Evolutionary conservation across 768 basidiomycete species (phyloP).

Genomic region (Plicaturopsis crispa): DNA sequence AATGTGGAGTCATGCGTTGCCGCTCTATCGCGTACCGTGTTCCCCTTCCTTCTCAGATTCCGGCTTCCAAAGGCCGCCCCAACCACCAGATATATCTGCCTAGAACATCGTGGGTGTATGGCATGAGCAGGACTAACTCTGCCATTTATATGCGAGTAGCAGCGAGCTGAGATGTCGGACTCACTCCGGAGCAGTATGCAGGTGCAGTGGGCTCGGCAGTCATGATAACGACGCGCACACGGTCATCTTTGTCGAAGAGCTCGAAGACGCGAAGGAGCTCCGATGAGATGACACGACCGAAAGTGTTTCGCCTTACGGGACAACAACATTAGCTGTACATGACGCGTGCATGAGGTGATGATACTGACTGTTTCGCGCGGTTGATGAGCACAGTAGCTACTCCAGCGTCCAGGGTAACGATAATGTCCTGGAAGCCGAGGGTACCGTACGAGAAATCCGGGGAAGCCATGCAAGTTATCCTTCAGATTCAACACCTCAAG

Average conservation of each 20-base stretch:
- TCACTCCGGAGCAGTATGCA: conserved; percentile 49
- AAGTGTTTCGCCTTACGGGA: conserved; percentile 38
- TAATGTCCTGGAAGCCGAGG: conserved; percentile 32
- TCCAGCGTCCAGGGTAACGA: conserved; percentile 33
- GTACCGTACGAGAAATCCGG: conserved; percentile 27
- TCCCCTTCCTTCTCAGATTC: conserved; percentile 39
- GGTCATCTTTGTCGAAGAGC: conserved; percentile 42
- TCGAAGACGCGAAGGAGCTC: conserved; percentile 38
- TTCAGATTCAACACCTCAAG: no score
- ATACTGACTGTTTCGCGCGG: conserved; percentile 37
- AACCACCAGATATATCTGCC: conserved; percentile 45
- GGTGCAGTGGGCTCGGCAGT: conserved; percentile 44
- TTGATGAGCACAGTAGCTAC: conserved; percentile 39
- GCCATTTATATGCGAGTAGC: no score
- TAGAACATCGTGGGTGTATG: conserved; percentile 11
- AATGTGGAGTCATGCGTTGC: not conserved
- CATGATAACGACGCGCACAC: conserved; percentile 41
- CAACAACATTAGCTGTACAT: not conserved
- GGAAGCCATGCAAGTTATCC: conserved; percentile 24
- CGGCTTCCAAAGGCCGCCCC: conserved; percentile 27
- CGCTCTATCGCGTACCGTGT: conserved; percentile 26
- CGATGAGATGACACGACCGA: conserved; percentile 20
- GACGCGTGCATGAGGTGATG: not conserved
- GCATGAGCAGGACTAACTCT: no score
- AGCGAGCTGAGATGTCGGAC: conserved; percentile 8